phyloP scores from a whole-genome alignment of 352 stramenopile genomes.

The Phytopythium vexans region DNA sequence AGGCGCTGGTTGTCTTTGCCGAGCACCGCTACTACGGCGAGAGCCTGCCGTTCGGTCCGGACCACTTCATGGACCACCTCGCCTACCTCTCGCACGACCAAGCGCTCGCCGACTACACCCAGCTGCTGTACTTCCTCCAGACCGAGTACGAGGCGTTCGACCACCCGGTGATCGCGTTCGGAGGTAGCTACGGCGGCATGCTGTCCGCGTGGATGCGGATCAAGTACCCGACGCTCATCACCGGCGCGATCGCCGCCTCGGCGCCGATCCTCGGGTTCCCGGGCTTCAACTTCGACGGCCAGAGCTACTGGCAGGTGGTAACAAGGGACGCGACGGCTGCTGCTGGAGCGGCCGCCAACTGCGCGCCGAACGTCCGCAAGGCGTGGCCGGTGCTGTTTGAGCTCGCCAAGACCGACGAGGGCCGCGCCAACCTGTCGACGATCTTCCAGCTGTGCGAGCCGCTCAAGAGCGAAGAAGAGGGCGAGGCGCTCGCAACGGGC shows the following conservation, averaged over 20 bases:
- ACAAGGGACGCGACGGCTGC: constrained; percentile 66
- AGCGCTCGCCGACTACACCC: constrained; percentile 91
- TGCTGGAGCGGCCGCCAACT: constrained; percentile 70
- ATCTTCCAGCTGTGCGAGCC: constrained; percentile 73
- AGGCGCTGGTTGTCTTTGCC: constrained; percentile 91
- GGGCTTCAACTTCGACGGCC: constrained; percentile 58
- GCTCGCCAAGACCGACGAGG: constrained; percentile 53
- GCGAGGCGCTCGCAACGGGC: constrained; percentile 66
- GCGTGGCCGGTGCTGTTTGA: constrained; percentile 78
- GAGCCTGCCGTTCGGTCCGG: constrained; percentile 71
- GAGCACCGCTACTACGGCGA: constrained; percentile 96
- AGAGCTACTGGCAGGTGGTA: constrained; percentile 85
- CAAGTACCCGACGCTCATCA: constrained; percentile 92
- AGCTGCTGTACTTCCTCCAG: constrained; percentile 87
- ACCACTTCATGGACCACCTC: constrained; percentile 68
- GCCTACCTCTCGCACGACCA: constrained; percentile 89
- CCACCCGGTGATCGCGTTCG: constrained; percentile 92
- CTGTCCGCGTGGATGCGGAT: constrained; percentile 93
- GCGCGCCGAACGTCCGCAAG: constrained; percentile 78
- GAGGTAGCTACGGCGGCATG: constrained; percentile 96
- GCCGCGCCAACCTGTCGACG: constrained; percentile 44
- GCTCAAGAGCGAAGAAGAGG: constrained; percentile 36
- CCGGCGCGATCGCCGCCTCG: constrained; percentile 91
- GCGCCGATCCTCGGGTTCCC: constrained; percentile 92
- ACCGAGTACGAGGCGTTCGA: constrained; percentile 58